Percentiles rank a stretch among this genome's conserved stretches.
Conservation (phyloP, 2,329 filamentous ascomycete genomes). For the Lasiodiplodia theobromae region DNA sequence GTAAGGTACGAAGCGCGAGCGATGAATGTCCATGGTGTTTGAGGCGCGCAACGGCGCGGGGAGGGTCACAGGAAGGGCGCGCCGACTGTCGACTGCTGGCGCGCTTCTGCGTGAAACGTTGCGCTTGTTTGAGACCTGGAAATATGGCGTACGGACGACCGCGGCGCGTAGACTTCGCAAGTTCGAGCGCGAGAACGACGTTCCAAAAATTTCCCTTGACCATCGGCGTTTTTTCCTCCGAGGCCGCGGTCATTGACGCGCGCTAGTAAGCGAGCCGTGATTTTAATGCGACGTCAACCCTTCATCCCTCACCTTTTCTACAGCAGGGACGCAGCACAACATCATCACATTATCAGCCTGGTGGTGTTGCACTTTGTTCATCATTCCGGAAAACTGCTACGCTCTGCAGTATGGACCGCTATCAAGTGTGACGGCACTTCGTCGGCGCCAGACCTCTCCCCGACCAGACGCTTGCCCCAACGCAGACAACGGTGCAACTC, state of each 20-base stretch:
- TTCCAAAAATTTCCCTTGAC: conserved; percentile 29
- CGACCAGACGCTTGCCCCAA: conserved; percentile 7
- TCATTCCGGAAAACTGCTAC: neutral
- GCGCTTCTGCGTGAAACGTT: neutral
- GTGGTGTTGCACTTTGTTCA: conserved; percentile 8
- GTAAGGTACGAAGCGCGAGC: conserved; percentile 93
- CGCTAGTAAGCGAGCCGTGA: conserved; percentile 15
- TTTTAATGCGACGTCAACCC: conserved; percentile 25
- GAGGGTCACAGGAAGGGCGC: neutral
- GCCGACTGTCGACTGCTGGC: neutral
- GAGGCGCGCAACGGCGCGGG: conserved; percentile 5
- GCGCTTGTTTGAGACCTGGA: neutral
- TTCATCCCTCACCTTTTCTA: neutral
- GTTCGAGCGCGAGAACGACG: conserved; percentile 12
- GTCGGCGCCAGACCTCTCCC: conserved; percentile 17
- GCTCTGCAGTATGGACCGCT: neutral
- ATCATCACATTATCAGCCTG: conserved; percentile 18
- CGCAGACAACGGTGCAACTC: conserved; percentile 8
- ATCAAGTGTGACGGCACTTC: conserved; percentile 13
- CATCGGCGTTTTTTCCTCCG: conserved; percentile 18
- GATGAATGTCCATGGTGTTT: conserved; percentile 85
- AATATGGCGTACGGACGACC: neutral
- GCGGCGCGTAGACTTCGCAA: conserved; percentile 22
- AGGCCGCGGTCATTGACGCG: conserved; percentile 17
- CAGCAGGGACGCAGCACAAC: conserved; percentile 6